Percentiles rank a stretch among this genome's conserved stretches.
phyloP scores from a whole-genome alignment of 176 grass and related monocot genomes.

The Saccharum spontaneum region DNA sequence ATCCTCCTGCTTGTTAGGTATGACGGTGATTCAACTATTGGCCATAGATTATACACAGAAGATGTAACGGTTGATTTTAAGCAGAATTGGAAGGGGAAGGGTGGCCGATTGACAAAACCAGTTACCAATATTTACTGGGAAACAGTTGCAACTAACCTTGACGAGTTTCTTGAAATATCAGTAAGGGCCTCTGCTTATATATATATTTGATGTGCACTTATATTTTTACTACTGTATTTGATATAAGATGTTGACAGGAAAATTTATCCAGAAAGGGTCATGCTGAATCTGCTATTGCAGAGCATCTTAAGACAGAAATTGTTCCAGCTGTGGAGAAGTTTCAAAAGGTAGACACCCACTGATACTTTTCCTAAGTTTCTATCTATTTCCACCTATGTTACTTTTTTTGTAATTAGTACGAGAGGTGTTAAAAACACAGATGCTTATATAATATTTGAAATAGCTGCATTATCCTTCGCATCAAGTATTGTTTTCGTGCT shows the following conservation, averaged over 20 bases:
- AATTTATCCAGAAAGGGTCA: constrained; percentile 57
- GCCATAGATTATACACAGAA: constrained; percentile 87
- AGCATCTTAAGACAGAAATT: constrained; percentile 59
- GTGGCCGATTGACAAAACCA: constrained; percentile 59
- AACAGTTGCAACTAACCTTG: constrained; percentile 71
- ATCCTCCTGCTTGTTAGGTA: constrained; percentile 63
- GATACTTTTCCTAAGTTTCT: not conserved
- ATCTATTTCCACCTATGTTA: constrained; percentile 16
- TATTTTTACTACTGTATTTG: constrained; percentile 29
- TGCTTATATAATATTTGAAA: constrained; percentile 27
- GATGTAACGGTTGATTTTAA: constrained; percentile 51
- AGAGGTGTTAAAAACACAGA: not conserved
- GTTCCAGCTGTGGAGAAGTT: constrained; percentile 68
- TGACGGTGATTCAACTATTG: constrained; percentile 74
- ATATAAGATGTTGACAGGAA: constrained; percentile 50
- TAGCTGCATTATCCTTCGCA: constrained; percentile 16
- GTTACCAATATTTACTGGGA: constrained; percentile 67
- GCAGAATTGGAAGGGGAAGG: constrained; percentile 54
- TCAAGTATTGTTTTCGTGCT: constrained; percentile 14
- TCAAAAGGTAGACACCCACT: constrained; percentile 57
- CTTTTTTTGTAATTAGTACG: not conserved
- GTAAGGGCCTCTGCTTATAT: constrained; percentile 43
- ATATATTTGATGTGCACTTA: constrained; percentile 12
- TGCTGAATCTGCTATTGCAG: constrained; percentile 52
- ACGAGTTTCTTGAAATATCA: constrained; percentile 84